Percentiles rank a stretch among this genome's conserved stretches.
Evolutionary conservation across 306 rosid species (phyloP).

Genomic region (Lathyrus tuberosus): DNA sequence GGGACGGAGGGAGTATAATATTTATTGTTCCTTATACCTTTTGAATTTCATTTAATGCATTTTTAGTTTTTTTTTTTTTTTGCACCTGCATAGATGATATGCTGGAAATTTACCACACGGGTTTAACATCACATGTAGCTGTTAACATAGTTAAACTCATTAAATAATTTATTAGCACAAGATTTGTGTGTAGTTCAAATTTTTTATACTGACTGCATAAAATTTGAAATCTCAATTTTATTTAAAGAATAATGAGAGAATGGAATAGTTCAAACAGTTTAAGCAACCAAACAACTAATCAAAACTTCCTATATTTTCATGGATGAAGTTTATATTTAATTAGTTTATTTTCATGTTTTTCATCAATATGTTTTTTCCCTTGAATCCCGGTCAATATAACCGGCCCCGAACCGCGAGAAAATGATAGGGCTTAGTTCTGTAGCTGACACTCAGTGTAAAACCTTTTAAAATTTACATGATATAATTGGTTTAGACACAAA

Average conservation of each 20-base stretch:
- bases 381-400: neutral
- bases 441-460: neutral
- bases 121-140: neutral
- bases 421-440: neutral
- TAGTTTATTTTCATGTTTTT: neutral
- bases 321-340: neutral
- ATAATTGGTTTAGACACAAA: constrained; percentile 1
- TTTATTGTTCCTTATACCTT: neutral
- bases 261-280: neutral
- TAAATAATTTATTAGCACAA: neutral
- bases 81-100: neutral
- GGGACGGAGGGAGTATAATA: too few species aligned
- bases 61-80: neutral
- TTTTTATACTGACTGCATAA: neutral
- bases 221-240: neutral
- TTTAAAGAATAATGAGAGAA: neutral
- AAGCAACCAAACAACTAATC: constrained; percentile 11
- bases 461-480: neutral
- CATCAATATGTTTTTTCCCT: neutral
- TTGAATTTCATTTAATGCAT: neutral
- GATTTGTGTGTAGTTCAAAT: neutral
- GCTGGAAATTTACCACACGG: neutral
- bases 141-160: neutral
- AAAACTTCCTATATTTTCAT: neutral
- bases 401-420: neutral